Evolutionary conservation across 1,284 basidiomycete species (phyloP).

Genomic region (Taiwanofungus camphoratus): DNA sequence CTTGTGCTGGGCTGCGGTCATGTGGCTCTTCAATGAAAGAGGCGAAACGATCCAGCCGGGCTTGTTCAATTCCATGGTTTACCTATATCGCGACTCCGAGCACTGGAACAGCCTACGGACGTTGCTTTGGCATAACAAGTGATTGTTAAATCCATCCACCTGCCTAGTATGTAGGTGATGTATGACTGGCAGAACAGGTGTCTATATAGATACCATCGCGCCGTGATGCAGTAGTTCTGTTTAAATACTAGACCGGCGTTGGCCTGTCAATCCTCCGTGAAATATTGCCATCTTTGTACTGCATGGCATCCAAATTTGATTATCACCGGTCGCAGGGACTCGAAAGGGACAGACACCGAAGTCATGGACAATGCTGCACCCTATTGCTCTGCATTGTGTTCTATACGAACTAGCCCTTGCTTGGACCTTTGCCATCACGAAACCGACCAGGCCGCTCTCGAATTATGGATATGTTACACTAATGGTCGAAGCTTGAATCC

Average conservation of each 20-base stretch:
- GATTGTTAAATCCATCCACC: constrained; percentile 3
- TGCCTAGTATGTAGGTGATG: neutral
- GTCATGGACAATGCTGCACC: constrained; percentile 61
- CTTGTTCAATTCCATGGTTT: constrained; percentile 83
- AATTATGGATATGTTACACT: too few species aligned
- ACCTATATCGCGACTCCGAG: constrained; percentile 79
- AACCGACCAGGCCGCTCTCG: too few species aligned
- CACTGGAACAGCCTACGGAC: constrained; percentile 67
- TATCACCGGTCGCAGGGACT: neutral
- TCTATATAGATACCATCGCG: neutral
- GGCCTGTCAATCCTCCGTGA: constrained; percentile 31
- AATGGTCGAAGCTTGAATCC: too few species aligned
- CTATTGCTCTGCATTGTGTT: constrained; percentile 50
- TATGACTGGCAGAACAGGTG: neutral
- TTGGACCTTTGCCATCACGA: constrained; percentile 47
- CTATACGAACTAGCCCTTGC: constrained; percentile 38
- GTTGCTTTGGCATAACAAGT: constrained; percentile 77
- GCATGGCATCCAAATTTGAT: constrained; percentile 1
- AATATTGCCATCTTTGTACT: constrained; percentile 58
- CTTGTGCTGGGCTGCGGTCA: constrained; percentile 91
- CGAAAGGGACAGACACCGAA: constrained; percentile 39
- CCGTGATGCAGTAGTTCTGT: neutral
- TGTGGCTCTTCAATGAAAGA: constrained; percentile 90
- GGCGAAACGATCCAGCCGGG: constrained; percentile 90
- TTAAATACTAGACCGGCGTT: too few species aligned